A percentile compares a stretch with the other conserved stretches of the same genome.
Evolutionary conservation across 495 filamentous ascomycete genomes (phyloP).

Genomic region (Opeltia flavorubescens): DNA sequence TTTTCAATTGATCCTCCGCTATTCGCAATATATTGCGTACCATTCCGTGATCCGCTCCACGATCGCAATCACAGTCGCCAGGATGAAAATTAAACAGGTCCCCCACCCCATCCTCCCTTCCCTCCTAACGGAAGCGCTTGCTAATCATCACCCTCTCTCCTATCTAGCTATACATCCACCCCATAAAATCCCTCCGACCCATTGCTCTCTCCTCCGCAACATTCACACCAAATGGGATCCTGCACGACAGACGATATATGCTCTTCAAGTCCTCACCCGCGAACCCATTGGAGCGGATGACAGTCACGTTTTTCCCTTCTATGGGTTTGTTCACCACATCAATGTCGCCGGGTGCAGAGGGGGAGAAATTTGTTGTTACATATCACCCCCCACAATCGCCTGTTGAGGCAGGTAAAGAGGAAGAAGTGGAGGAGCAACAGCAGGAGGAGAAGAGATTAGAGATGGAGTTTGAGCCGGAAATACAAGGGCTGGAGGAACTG

Average conservation of each 20-base stretch:
- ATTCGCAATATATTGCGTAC: too few relatives aligned
- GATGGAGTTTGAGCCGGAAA: slow-evolving; percentile 47
- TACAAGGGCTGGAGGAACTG: slow-evolving; percentile 32
- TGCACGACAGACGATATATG: slow-evolving; percentile 69
- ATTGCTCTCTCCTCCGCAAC: slow-evolving; percentile 39
- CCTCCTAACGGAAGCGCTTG: not conserved
- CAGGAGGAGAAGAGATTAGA: slow-evolving; percentile 23
- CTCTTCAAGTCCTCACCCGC: slow-evolving; percentile 38
- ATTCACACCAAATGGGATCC: slow-evolving; percentile 53
- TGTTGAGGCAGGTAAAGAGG: not conserved
- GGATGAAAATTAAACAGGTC: slow-evolving; percentile 35
- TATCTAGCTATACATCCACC: slow-evolving; percentile 66
- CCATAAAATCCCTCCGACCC: slow-evolving; percentile 71
- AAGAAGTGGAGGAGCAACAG: slow-evolving; percentile 5
- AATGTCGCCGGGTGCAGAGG: slow-evolving; percentile 25
- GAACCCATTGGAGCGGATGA: slow-evolving; percentile 45
- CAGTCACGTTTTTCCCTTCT: slow-evolving; percentile 44
- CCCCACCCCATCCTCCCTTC: not conserved
- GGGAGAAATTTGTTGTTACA: slow-evolving; percentile 27
- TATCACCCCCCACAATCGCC: slow-evolving; percentile 24
- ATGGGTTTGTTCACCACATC: slow-evolving; percentile 56
- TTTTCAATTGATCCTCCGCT: too few relatives aligned
- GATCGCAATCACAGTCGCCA: slow-evolving; percentile 18
- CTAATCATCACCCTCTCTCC: not conserved
- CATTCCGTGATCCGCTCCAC: not conserved